These are phyloP conservation scores for Xylariaceae sp. DNA, from an alignment of 2,329 filamentous ascomycete species.

Conservation along the genomic window DNA sequence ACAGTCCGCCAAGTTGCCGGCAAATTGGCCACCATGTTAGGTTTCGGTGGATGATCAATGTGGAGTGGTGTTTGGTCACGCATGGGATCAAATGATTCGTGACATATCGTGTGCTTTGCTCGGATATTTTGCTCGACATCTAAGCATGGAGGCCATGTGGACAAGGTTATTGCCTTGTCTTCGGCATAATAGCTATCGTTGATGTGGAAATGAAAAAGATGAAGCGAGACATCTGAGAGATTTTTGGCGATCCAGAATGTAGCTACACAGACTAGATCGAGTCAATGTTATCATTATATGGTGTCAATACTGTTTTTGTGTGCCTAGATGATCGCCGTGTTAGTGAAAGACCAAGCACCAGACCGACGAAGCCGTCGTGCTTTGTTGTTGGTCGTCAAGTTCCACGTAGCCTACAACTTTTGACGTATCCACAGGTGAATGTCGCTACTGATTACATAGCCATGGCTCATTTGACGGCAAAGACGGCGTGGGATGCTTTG, in stretches of 20 bases:
- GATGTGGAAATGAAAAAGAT: slow-evolving; percentile 11
- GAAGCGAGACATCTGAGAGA: slow-evolving; percentile 12
- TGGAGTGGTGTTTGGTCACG: not conserved
- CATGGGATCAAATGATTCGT: not conserved
- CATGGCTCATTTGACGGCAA: too few species aligned
- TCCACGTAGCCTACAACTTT: too few species aligned
- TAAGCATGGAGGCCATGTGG: slow-evolving; percentile 12
- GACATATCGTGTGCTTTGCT: slow-evolving; percentile 14
- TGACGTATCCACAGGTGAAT: too few species aligned
- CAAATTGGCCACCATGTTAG: slow-evolving; percentile 9
- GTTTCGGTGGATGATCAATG: slow-evolving; percentile 1
- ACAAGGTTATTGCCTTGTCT: slow-evolving; percentile 16
- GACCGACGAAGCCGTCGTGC: too few species aligned
- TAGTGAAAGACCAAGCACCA: too few species aligned
- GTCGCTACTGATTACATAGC: too few species aligned
- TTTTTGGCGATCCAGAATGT: slow-evolving; percentile 17
- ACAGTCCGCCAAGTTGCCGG: slow-evolving; percentile 4
- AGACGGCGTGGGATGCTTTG: too few species aligned
- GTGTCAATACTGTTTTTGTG: too few species aligned
- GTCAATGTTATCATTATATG: slow-evolving; percentile 10
- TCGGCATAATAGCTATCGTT: slow-evolving; percentile 14
- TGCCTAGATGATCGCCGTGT: too few species aligned
- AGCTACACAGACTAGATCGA: slow-evolving; percentile 13
- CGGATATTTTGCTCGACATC: slow-evolving; percentile 17
- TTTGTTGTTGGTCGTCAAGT: too few species aligned